Base-by-base conservation (phyloP, 805 yeast genomes). In the Kodamaea neixiangensis region DNA sequence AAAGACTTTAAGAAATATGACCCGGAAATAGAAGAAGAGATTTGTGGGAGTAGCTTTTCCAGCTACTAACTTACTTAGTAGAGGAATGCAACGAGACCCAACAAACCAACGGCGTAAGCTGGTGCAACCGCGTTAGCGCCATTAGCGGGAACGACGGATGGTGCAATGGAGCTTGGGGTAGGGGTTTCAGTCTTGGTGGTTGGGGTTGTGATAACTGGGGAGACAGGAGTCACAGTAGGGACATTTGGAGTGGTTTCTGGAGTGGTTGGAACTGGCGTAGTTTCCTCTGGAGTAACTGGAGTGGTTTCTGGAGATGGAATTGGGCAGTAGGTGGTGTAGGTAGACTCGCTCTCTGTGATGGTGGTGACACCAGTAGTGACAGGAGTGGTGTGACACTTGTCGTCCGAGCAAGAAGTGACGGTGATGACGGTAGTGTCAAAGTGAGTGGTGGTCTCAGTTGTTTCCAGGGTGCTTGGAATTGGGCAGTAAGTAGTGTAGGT, bases 401-500 rank as follows among this genome's bases (percentile, higher is more conserved):
- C 51, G 54, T 64, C 61, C 21, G 60, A 53, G 54, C 69, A 65
- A 44, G 63, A 58, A 21, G 68, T 64, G 54, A 64, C 58, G 56
- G 66, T 63, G 49, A 63, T 46, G 38, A 54, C 55, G 44, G 69
- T 65, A 50, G 62, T 58, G 31, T 53, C 41, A 44, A 52, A 53
- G 52, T 21, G 47, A 20, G 58, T 46, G 15, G 22, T 20, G 43
- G 43, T 39, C n/a, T n/a, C n/a, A 20, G 45, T 50, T 35, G 41
- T 37, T 37, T 37, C 45, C 19, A 13, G 10, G 14, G 44, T 10
- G 14, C 66, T 63, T 17, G 50, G 47, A 19, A 39, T 42, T 46
- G 49, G 49, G 55, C 72, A 66, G 62, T 61, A 67, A 22, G 78
- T 73, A 51, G 79, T 71, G 64, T 67, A 77, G 38, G 67, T 64